Evolutionary conservation across 768 basidiomycete species (phyloP).

Genomic region (Russula foetens): DNA sequence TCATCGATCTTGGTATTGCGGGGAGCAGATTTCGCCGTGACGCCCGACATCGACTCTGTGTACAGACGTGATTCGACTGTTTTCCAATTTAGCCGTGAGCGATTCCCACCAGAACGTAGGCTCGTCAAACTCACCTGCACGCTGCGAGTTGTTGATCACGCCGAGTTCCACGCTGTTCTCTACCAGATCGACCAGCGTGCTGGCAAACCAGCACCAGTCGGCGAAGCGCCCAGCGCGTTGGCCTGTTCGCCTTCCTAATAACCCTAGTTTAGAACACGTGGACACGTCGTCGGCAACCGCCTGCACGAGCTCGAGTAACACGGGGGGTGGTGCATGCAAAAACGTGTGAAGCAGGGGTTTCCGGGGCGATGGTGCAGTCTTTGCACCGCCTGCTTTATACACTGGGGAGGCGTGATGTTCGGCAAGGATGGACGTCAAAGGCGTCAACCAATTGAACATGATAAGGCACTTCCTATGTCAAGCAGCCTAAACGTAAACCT

Average conservation of each 20-base stretch:
- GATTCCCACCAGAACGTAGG: not conserved
- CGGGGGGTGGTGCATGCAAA: constrained; percentile 74
- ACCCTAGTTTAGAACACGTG: constrained; percentile 64
- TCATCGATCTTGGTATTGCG: constrained; percentile 52
- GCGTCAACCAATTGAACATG: constrained; percentile 79
- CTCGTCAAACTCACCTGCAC: constrained; percentile 41
- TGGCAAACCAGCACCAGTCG: constrained; percentile 81
- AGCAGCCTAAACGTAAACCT: not conserved
- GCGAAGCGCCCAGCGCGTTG: constrained; percentile 65
- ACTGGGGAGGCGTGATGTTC: constrained; percentile 65
- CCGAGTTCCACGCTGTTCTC: constrained; percentile 77
- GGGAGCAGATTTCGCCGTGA: constrained; percentile 62
- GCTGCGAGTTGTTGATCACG: constrained; percentile 54
- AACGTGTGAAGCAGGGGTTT: constrained; percentile 67
- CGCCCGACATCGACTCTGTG: constrained; percentile 60
- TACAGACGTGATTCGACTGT: constrained; percentile 69
- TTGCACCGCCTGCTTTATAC: constrained; percentile 36
- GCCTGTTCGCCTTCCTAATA: constrained; percentile 57
- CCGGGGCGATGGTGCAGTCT: constrained; percentile 17
- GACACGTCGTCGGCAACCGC: constrained; percentile 71
- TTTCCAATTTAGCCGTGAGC: not conserved
- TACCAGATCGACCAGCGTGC: constrained; percentile 72
- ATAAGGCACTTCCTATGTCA: constrained; percentile 62
- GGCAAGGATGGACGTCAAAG: constrained; percentile 60
- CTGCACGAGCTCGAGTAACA: constrained; percentile 69